Evolutionary conservation across 306 rosid genomes (phyloP).

Genomic region (Begonia peltatifolia): DNA sequence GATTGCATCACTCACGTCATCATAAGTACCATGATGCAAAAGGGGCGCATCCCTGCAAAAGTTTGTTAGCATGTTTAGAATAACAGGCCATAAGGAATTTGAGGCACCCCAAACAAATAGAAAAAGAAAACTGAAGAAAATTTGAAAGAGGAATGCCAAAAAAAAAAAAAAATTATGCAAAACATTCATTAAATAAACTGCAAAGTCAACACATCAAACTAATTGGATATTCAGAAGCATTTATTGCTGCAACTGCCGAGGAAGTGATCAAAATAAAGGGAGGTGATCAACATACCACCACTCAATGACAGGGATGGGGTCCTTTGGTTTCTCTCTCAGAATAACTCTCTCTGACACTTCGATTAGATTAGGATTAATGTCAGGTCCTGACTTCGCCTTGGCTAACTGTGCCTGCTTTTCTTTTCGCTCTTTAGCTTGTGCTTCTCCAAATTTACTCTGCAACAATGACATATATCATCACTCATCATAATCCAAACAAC

Average conservation of each 20-base stretch:
- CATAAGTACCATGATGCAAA: constrained; percentile 53
- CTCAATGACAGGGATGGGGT: constrained; percentile 79
- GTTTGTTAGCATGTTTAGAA: too few species aligned
- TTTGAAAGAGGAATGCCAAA: too few species aligned
- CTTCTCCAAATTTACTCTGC: constrained; percentile 94
- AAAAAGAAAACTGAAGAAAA: too few species aligned
- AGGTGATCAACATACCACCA: constrained; percentile 71
- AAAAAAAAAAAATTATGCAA: too few species aligned
- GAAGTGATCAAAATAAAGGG: constrained; percentile 1
- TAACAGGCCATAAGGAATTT: too few species aligned
- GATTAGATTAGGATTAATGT: constrained; percentile 86
- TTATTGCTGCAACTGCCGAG: too few species aligned
- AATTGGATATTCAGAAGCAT: too few species aligned
- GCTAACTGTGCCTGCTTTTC: constrained; percentile 91
- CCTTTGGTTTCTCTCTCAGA: constrained; percentile 69
- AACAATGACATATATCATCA: constrained; percentile 8
- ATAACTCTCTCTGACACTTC: constrained; percentile 78
- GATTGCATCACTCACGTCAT: constrained; percentile 26
- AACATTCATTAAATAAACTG: too few species aligned
- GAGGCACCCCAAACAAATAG: too few species aligned
- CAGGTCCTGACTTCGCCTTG: constrained; percentile 91
- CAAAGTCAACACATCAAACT: too few species aligned
- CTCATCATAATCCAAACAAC: neutral
- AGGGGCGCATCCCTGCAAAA: constrained; percentile 49
- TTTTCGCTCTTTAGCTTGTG: constrained; percentile 93